Evolutionary conservation across 202 grass and related monocot genomes (phyloP).

Genomic region (Brachypodium distachyon): DNA sequence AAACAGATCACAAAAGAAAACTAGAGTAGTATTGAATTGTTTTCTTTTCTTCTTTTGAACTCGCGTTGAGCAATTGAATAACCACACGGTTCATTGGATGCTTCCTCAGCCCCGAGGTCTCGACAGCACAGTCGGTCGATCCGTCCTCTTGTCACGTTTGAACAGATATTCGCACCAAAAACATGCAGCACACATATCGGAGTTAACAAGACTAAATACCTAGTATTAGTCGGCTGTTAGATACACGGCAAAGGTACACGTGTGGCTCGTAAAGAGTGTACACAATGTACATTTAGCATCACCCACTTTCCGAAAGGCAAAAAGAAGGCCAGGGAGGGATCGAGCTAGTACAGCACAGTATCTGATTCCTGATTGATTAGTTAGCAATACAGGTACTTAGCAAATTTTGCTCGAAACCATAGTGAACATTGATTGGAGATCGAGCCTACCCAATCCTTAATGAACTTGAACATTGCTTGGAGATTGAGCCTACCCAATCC

Average conservation of each 20-base stretch:
- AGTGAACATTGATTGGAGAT: slow-evolving; percentile 19
- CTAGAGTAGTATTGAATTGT: too few species aligned
- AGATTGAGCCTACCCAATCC: too few species aligned
- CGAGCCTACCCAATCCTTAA: too few species aligned
- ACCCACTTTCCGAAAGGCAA: neutral
- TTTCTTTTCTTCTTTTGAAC: neutral
- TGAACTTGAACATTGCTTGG: too few species aligned
- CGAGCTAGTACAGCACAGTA: neutral
- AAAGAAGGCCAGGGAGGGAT: neutral
- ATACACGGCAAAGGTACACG: neutral
- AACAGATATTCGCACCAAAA: neutral
- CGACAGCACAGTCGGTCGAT: too few species aligned
- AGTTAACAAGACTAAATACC: neutral
- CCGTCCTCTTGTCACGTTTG: too few species aligned
- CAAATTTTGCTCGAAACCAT: slow-evolving; percentile 3
- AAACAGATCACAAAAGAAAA: neutral
- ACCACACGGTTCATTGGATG: neutral
- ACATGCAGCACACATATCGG: neutral
- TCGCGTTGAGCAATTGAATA: neutral
- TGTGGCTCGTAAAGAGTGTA: neutral
- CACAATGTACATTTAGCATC: neutral
- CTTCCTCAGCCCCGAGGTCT: neutral
- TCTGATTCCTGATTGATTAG: slow-evolving; percentile 18
- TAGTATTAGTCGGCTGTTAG: too few species aligned
- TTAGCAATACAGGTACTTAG: neutral